A percentile compares a stretch with the other conserved stretches of the same genome.
Conservation (phyloP, 257 asterid species). For the Nicotiana obtusifolia region DNA sequence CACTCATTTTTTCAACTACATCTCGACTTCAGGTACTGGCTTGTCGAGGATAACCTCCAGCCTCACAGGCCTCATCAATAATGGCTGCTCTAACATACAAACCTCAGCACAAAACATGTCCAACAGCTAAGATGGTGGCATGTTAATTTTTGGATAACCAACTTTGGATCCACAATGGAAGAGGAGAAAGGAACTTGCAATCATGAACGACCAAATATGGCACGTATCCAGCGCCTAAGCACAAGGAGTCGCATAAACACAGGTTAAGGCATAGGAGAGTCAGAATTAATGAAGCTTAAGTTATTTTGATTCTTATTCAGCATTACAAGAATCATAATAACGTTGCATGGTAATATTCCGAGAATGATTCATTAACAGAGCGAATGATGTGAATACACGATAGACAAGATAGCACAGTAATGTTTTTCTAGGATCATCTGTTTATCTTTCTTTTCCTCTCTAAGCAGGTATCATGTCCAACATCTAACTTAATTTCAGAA, state of each 20-base stretch:
- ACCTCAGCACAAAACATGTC: neutral
- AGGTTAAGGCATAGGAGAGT: neutral
- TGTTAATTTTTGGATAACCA: neutral
- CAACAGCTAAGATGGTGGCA: neutral
- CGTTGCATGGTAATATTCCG: no score
- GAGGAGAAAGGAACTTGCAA: conserved; percentile 6
- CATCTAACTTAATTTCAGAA: neutral
- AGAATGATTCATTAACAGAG: no score
- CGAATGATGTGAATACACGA: neutral
- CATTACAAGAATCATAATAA: no score
- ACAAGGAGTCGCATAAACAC: neutral
- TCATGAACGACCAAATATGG: conserved; percentile 43
- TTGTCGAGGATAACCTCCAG: neutral
- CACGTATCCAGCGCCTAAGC: conserved; percentile 78
- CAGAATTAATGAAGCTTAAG: no score
- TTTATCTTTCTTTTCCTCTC: neutral
- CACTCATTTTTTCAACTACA: no score
- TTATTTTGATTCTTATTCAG: no score
- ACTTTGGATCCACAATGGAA: neutral
- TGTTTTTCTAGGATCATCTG: neutral
- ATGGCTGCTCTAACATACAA: neutral
- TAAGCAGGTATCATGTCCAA: neutral
- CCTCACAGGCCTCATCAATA: neutral
- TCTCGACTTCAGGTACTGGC: neutral
- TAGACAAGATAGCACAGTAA: neutral